Evolutionary conservation across 129 eudicot species (phyloP).

Genomic region (Chrysanthemum makinoi): DNA sequence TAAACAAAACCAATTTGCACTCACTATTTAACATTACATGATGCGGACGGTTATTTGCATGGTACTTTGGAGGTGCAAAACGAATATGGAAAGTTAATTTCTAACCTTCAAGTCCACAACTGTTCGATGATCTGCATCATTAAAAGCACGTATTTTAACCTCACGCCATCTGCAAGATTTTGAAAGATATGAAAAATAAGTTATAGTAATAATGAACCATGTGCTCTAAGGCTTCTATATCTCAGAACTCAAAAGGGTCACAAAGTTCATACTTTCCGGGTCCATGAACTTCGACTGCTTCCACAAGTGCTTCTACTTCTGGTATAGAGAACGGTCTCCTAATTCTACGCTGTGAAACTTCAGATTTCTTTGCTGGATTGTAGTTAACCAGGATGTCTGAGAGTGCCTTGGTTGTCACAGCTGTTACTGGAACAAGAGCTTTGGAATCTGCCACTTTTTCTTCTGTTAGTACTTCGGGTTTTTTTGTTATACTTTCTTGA

Average conservation of each 20-base stretch:
- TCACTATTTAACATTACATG: not conserved
- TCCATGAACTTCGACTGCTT: conserved; percentile 86
- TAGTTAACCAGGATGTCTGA: conserved; percentile 31
- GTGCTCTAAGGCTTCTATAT: not conserved
- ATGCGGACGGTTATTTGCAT: not conserved
- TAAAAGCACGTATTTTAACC: conserved; percentile 71
- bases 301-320: conserved; percentile 92
- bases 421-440: conserved; percentile 39
- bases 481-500: conserved; percentile 33
- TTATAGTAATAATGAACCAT: not conserved
- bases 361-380: conserved; percentile 42
- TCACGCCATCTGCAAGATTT: conserved; percentile 73
- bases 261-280: conserved; percentile 67
- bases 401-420: not conserved
- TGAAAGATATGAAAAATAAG: not conserved
- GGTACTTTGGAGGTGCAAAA: not conserved
- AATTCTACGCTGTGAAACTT: conserved; percentile 56
- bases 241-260: too few species aligned
- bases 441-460: conserved; percentile 38
- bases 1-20: not conserved
- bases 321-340: conserved; percentile 76
- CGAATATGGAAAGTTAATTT: conserved; percentile 7
- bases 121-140: conserved; percentile 70
- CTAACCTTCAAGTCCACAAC: conserved; percentile 88
- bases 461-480: conserved; percentile 29